Percentiles rank a stretch among this genome's conserved stretches.
Conservation (phyloP, 2,329 filamentous ascomycete species). For the Myriosclerotinia curreyana region DNA sequence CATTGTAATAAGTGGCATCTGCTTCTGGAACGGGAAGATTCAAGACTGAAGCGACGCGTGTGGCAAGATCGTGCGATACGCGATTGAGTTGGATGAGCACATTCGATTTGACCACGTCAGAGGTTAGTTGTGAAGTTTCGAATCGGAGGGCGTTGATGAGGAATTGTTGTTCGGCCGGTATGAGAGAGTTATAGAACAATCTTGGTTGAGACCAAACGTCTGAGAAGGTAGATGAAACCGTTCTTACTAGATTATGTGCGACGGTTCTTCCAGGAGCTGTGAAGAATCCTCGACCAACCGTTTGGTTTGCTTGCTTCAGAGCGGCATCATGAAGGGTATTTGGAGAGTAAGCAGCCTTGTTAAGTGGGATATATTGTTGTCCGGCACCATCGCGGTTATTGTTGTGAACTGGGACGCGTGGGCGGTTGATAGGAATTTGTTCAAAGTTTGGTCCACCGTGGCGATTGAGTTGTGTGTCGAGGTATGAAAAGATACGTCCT, state of each 20-base stretch:
- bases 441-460: constrained; percentile 54
- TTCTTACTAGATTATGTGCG: constrained; percentile 54
- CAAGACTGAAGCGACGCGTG: constrained; percentile 60
- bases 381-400: constrained; percentile 72
- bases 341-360: constrained; percentile 62
- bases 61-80: constrained; percentile 64
- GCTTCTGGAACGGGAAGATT: constrained; percentile 56
- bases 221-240: constrained; percentile 60
- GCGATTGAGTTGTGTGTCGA: constrained; percentile 59
- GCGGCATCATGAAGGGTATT: constrained; percentile 64
- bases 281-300: constrained; percentile 65
- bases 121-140: constrained; percentile 60
- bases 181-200: constrained; percentile 71
- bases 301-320: constrained; percentile 64
- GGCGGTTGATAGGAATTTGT: constrained; percentile 48
- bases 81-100: constrained; percentile 67
- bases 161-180: constrained; percentile 64
- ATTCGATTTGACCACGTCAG: constrained; percentile 58
- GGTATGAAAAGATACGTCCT: constrained; percentile 65
- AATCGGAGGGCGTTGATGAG: constrained; percentile 71
- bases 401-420: constrained; percentile 39
- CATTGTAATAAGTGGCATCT: constrained; percentile 64
- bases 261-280: constrained; percentile 56
- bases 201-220: constrained; percentile 72
- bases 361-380: constrained; percentile 66